Evolutionary conservation across 306 rosid genomes (phyloP).

Genomic region (Cicer pinnatifidum): DNA sequence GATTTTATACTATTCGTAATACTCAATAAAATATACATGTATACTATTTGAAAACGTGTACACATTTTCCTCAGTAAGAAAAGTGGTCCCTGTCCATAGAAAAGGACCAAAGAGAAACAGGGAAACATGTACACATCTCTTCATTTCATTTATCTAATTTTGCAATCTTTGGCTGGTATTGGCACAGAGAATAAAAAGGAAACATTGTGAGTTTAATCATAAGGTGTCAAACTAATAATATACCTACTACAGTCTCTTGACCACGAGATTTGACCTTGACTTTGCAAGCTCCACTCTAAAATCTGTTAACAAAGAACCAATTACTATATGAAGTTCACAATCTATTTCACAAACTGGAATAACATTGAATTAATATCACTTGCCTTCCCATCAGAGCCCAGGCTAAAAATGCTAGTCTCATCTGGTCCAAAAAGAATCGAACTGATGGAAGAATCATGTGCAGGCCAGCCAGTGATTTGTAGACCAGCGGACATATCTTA

Average conservation of each 20-base stretch:
- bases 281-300: constrained; percentile 96
- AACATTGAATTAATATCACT: constrained; percentile 45
- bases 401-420: constrained; percentile 94
- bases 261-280: constrained; percentile 95
- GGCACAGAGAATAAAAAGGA: not conserved
- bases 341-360: constrained; percentile 25
- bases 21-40: not conserved
- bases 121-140: not conserved
- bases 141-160: constrained; percentile 17
- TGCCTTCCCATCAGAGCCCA: constrained; percentile 93
- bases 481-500: constrained; percentile 95
- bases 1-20: not conserved
- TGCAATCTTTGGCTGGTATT: constrained; percentile 17
- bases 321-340: constrained; percentile 20
- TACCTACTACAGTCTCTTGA: constrained; percentile 86
- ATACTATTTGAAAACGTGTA: not conserved
- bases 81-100: not conserved
- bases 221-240: constrained; percentile 32
- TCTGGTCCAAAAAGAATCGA: constrained; percentile 95
- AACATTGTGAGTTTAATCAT: constrained; percentile 22
- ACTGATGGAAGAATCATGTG: constrained; percentile 93
- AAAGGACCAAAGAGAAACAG: not conserved
- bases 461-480: constrained; percentile 99
- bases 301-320: constrained; percentile 59
- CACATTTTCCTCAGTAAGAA: not conserved